Evolutionary conservation across 2,329 filamentous ascomycete species (phyloP).

Genomic region (Pseudocercospora eumusae): DNA sequence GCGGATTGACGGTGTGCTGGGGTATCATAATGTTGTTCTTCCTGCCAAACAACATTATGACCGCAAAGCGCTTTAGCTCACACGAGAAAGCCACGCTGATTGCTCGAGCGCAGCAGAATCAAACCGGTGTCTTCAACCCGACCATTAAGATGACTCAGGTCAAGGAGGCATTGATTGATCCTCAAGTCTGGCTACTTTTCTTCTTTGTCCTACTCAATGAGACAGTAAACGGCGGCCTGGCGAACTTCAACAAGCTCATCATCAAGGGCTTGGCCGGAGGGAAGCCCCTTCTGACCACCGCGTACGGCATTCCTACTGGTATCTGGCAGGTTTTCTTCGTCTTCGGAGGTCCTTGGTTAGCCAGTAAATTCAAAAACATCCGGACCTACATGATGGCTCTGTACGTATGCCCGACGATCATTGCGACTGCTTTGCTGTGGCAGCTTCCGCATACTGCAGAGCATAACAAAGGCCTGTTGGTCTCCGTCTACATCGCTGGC

Average conservation of each 20-base stretch:
- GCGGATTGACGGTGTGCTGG: conserved; percentile 62
- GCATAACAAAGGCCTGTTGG: conserved; percentile 50
- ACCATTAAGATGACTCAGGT: conserved; percentile 56
- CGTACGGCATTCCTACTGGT: conserved; percentile 58
- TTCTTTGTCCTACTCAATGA: conserved; percentile 54
- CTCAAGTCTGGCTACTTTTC: conserved; percentile 53
- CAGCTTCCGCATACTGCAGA: conserved; percentile 45
- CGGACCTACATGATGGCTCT: conserved; percentile 56
- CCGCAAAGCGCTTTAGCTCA: conserved; percentile 67
- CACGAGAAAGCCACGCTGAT: conserved; percentile 53
- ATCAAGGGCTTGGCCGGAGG: conserved; percentile 52
- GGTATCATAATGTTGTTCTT: conserved; percentile 62
- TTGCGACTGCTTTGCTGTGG: conserved; percentile 55
- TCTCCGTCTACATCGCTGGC: conserved; percentile 56
- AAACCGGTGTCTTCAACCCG: conserved; percentile 49
- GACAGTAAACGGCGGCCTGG: conserved; percentile 55
- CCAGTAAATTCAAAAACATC: conserved; percentile 53
- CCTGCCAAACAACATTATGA: conserved; percentile 70
- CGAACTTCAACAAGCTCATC: conserved; percentile 59
- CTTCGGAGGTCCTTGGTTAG: conserved; percentile 55
- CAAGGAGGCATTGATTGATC: conserved; percentile 62
- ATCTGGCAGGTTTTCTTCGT: conserved; percentile 58
- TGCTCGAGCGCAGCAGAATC: conserved; percentile 48
- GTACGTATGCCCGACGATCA: conserved; percentile 55
- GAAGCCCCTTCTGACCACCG: conserved; percentile 51